A percentile compares a stretch with the other conserved stretches of the same genome.
Conservation (phyloP, 164 flowering plant genomes). For the Annona cherimola region DNA sequence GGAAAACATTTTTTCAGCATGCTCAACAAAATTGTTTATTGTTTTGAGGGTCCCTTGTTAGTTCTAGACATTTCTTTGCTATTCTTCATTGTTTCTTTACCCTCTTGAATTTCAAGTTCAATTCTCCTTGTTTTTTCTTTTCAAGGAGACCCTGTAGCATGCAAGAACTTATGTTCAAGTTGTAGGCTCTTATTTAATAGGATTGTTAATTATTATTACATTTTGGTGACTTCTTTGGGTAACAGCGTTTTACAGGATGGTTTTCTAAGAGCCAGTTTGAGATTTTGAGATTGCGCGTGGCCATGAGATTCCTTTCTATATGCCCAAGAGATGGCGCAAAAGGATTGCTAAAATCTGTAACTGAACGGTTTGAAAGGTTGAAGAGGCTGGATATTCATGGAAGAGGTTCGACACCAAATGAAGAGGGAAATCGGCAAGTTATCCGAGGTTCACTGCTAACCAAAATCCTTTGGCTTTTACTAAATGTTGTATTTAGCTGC, state of each 20-base stretch:
- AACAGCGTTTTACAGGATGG: conserved; percentile 78
- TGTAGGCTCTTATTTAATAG: neutral
- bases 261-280: conserved; percentile 40
- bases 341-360: conserved; percentile 35
- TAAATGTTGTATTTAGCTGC: neutral
- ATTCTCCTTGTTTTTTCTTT: no score
- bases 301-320: conserved; percentile 58
- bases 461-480: neutral
- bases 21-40: no score
- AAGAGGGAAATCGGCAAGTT: conserved; percentile 26
- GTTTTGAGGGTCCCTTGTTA: no score
- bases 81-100: neutral
- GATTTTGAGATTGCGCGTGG: conserved; percentile 46
- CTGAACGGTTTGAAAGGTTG: no score
- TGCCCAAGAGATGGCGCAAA: conserved; percentile 53
- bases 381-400: neutral
- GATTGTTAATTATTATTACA: neutral
- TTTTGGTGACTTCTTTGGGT: conserved; percentile 6
- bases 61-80: neutral
- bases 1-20: no score
- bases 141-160: no score
- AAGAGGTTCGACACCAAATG: conserved; percentile 27
- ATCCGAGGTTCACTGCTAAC: conserved; percentile 40
- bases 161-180: no score
- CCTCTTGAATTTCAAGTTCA: neutral